A percentile compares a stretch with the other conserved stretches of the same genome.
Conservation (phyloP, 805 yeast species). For the Yarrowia alimentaria region DNA sequence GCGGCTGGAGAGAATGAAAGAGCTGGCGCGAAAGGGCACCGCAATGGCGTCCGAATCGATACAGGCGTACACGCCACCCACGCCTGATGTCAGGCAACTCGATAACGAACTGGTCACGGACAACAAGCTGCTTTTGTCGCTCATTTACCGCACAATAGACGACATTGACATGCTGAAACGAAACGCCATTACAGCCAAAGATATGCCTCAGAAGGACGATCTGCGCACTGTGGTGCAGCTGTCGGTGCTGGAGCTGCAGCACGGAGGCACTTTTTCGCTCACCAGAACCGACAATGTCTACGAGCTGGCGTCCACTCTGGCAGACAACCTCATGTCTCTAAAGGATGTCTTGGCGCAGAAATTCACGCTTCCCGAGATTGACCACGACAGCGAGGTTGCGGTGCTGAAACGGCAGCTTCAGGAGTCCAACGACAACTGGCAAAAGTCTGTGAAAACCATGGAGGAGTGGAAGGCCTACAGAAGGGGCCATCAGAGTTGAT, state of each 20-base stretch:
- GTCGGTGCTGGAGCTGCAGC: slow-evolving; percentile 8
- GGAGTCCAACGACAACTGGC: slow-evolving; percentile 34
- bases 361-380: slow-evolving; percentile 14
- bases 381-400: slow-evolving; percentile 30
- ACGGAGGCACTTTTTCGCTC: slow-evolving; percentile 13
- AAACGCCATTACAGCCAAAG: slow-evolving; percentile 8
- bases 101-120: slow-evolving; percentile 29
- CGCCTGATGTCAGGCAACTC: slow-evolving; percentile 16
- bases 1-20: slow-evolving; percentile 32
- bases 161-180: slow-evolving; percentile 24
- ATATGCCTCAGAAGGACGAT: neutral
- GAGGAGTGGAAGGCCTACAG: slow-evolving; percentile 35
- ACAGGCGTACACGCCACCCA: slow-evolving; percentile 29
- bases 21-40: slow-evolving; percentile 28
- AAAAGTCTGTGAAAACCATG: slow-evolving; percentile 34
- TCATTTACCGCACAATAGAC: slow-evolving; percentile 29
- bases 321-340: neutral
- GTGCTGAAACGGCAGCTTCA: slow-evolving; percentile 31
- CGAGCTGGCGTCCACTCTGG: neutral
- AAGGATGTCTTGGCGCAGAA: slow-evolving; percentile 1
- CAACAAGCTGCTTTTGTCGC: slow-evolving; percentile 30
- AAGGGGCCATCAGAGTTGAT: neutral
- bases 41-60: slow-evolving; percentile 30
- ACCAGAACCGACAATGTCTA: slow-evolving; percentile 1
- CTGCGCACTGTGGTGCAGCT: slow-evolving; percentile 9